Conservation (phyloP, 306 rosid species). For the Acacia melanoxylon region DNA sequence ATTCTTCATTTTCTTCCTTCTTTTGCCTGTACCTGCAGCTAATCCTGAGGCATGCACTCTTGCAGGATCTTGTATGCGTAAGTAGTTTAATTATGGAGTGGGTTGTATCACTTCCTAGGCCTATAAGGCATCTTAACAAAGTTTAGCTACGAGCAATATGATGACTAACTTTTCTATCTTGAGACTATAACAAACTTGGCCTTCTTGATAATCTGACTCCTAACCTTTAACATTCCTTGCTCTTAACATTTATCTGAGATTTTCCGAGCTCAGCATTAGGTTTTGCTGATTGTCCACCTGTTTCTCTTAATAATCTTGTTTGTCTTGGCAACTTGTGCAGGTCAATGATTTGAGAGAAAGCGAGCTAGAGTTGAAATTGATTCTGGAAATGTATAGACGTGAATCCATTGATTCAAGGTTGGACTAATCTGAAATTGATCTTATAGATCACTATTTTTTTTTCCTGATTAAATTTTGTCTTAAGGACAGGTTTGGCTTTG, state of each 20-base stretch:
- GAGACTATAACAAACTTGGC: neutral
- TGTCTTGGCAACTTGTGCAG: constrained; percentile 44
- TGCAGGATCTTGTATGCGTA: neutral
- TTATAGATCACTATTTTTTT: neutral
- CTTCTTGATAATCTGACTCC: neutral
- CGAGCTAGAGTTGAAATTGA: constrained; percentile 64
- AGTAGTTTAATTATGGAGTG: neutral
- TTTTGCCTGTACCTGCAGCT: neutral
- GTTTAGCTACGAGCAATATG: neutral
- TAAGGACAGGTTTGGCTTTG: neutral
- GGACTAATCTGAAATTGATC: constrained; percentile 15
- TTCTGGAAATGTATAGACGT: constrained; percentile 78
- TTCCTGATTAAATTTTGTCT: neutral
- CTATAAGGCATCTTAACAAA: neutral
- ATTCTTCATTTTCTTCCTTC: neutral
- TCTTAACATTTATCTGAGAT: neutral
- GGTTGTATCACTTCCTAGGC: neutral
- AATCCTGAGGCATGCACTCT: neutral
- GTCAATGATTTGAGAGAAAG: constrained; percentile 63
- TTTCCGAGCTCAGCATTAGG: neutral
- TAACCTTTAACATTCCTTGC: neutral
- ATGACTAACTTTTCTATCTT: neutral
- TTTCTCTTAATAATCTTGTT: neutral
- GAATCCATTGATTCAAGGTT: constrained; percentile 92
- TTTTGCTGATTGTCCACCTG: neutral